Base-by-base conservation (phyloP, 2,329 filamentous ascomycete species). In the Aspergillus awamori region DNA sequence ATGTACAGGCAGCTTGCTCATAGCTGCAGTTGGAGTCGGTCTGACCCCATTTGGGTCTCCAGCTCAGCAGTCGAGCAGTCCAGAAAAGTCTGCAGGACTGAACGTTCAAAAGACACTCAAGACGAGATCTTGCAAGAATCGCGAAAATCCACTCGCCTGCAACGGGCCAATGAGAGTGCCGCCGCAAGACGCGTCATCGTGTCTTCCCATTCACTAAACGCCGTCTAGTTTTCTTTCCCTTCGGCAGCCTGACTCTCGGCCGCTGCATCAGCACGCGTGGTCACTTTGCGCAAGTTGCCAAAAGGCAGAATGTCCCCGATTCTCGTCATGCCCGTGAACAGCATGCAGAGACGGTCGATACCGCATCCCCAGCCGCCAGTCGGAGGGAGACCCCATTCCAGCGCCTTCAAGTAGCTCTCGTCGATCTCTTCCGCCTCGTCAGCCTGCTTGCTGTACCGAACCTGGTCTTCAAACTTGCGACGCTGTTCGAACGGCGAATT, bases 351-450 rank as follows among this genome's bases (percentile, higher is more conserved):
- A 57, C 95, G 83, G 78, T 99, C 95, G 45, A 99, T 82, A 1
- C 95, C 95, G 70, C 93, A 96, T 1, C 95, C 95, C 95, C 95
- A 99, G 4, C 95, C 95, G 0, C 94, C 95, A 0, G 95, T 99
- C 0, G 95, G 92, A n/a, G 95, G 95, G 62, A 99, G 80, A 0
- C 92, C 95, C 79, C 91, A 92, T 74, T 96, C 92, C 54, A 99
- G 78, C 4, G 91, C 92, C 67, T 89, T 86, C 51, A 97, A 80
- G 71, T 97, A 99, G 70, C 86, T 90, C 78, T 96, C 90, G 70
- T 97, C 93, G 75, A 84, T 70, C 69, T 83, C 69, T 62, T 80
- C 68, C 63, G 79, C 77, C 51, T 84, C 82, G 38, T 79, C 80
- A 15, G 80, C 81, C 1, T 82, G 81, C 1, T 77, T 79, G 59